A percentile compares a stretch with the other conserved stretches of the same genome.
Conservation (phyloP, 768 basidiomycete species). For the Panellus pusillus region DNA sequence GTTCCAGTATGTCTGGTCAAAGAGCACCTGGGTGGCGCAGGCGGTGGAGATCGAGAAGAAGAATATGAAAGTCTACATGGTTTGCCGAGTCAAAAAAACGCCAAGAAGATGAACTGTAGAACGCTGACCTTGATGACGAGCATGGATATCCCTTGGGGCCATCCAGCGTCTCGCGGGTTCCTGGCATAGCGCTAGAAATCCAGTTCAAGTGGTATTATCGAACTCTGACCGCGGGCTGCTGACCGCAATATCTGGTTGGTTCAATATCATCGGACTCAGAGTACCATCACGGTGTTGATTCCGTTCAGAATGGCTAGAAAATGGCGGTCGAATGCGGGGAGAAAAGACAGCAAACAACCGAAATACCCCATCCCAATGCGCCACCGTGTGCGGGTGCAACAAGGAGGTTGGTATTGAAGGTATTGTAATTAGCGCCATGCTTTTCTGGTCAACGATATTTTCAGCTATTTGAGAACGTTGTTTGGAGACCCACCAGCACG, state of each 20-base stretch:
- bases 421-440: conserved; percentile 15
- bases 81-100: not conserved
- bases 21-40: conserved; percentile 19
- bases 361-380: conserved; percentile 19
- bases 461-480: not conserved
- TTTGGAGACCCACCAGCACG: conserved; percentile 10
- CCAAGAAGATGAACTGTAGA: not conserved
- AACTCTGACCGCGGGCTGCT: not conserved
- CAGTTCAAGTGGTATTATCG: not conserved
- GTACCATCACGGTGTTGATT: conserved; percentile 22
- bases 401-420: conserved; percentile 18
- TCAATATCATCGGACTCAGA: conserved; percentile 17
- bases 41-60: conserved; percentile 24
- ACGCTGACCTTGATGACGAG: conserved; percentile 17
- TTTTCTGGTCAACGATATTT: not conserved
- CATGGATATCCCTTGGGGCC: conserved; percentile 23
- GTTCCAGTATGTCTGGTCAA: conserved; percentile 15
- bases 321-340: not conserved
- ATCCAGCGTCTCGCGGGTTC: conserved; percentile 20
- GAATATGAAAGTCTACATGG: conserved; percentile 1
- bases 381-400: conserved; percentile 11
- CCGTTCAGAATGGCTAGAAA: conserved; percentile 8
- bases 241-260: conserved; percentile 14
- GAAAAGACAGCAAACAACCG: not conserved
- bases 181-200: conserved; percentile 20